Percentiles rank a stretch among this genome's conserved stretches.
phyloP scores from a whole-genome alignment of 768 basidiomycete species.

The Suillus clintonianus region DNA sequence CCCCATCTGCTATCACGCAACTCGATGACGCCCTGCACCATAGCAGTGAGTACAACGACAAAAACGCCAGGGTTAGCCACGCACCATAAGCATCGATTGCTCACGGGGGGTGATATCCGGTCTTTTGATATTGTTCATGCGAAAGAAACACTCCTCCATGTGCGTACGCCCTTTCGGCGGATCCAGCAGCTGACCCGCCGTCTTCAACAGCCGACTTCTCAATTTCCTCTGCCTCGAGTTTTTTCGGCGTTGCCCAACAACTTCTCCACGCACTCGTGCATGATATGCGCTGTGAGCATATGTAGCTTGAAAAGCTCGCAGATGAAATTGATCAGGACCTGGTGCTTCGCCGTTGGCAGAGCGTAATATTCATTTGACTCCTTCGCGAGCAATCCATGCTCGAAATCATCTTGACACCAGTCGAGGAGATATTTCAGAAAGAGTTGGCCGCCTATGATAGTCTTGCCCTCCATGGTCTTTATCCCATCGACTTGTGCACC shows the following conservation, averaged over 20 bases:
- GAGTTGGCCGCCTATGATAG: slow-evolving; percentile 87
- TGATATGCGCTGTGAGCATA: slow-evolving; percentile 97
- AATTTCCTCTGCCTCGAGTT: slow-evolving; percentile 97
- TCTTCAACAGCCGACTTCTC: slow-evolving; percentile 90
- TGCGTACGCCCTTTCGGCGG: slow-evolving; percentile 77
- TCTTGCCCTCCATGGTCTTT: slow-evolving; percentile 76
- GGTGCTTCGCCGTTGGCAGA: slow-evolving; percentile 95
- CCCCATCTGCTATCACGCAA: slow-evolving; percentile 84
- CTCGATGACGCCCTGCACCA: slow-evolving; percentile 81
- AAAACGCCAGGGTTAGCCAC: slow-evolving; percentile 20
- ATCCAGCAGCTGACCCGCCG: slow-evolving; percentile 84
- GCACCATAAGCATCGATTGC: slow-evolving; percentile 93
- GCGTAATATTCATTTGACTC: slow-evolving; percentile 84
- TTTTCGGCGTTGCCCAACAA: slow-evolving; percentile 89
- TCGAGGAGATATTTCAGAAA: slow-evolving; percentile 97
- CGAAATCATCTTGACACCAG: slow-evolving; percentile 97
- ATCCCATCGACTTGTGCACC: slow-evolving; percentile 89
- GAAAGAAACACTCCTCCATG: slow-evolving; percentile 90
- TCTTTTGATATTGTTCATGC: slow-evolving; percentile 82
- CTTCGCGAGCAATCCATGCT: slow-evolving; percentile 90
- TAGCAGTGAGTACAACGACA: not conserved
- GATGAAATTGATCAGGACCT: slow-evolving; percentile 96
- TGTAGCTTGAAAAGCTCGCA: slow-evolving; percentile 97
- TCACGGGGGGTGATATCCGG: slow-evolving; percentile 80
- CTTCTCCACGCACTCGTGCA: slow-evolving; percentile 98